Percentiles rank a stretch among this genome's conserved stretches.
These are phyloP conservation scores for Gossypium herbaceum DNA, from an alignment of 345 rosid genomes.

Conservation along the genomic window DNA sequence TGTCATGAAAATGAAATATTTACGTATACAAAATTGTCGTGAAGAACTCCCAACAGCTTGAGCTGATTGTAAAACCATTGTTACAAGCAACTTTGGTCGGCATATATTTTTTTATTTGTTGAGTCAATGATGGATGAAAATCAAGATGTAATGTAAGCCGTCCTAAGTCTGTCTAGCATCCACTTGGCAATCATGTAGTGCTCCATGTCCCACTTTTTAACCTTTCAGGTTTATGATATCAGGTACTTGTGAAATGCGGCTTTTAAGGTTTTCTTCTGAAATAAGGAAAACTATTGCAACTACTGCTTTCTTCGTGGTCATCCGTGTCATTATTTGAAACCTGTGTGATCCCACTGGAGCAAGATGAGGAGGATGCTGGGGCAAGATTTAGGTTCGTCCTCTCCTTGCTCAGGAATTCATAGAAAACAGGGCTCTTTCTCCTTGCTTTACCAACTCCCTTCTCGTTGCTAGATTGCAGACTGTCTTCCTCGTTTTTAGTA, in stretches of 20 bases:
- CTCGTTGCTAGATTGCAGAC: slow-evolving; percentile 26
- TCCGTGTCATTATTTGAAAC: slow-evolving; percentile 43
- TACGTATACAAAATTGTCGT: slow-evolving; percentile 33
- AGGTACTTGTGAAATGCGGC: not conserved
- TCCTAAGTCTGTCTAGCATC: slow-evolving; percentile 21
- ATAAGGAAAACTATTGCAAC: slow-evolving; percentile 64
- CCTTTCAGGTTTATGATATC: not conserved
- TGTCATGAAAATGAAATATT: slow-evolving; percentile 18
- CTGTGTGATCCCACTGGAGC: slow-evolving; percentile 84
- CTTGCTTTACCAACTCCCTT: slow-evolving; percentile 28
- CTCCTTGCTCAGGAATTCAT: slow-evolving; percentile 66
- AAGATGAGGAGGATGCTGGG: slow-evolving; percentile 58
- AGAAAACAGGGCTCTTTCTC: slow-evolving; percentile 53
- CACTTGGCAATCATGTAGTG: slow-evolving; percentile 31
- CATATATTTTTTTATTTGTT: slow-evolving; percentile 12
- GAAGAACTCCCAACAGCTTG: slow-evolving; percentile 42
- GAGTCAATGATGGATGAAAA: slow-evolving; percentile 7
- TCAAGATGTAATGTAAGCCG: slow-evolving; percentile 30
- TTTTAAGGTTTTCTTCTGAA: slow-evolving; percentile 54
- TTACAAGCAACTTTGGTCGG: slow-evolving; percentile 51
- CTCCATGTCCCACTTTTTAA: slow-evolving; percentile 6
- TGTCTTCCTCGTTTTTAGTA: slow-evolving; percentile 45
- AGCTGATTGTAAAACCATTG: slow-evolving; percentile 22
- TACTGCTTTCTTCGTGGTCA: slow-evolving; percentile 63
- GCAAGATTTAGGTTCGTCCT: slow-evolving; percentile 56